These are phyloP conservation scores for Tylopilus sp. DNA, from an alignment of 1,284 basidiomycete species.

Conservation along the genomic window DNA sequence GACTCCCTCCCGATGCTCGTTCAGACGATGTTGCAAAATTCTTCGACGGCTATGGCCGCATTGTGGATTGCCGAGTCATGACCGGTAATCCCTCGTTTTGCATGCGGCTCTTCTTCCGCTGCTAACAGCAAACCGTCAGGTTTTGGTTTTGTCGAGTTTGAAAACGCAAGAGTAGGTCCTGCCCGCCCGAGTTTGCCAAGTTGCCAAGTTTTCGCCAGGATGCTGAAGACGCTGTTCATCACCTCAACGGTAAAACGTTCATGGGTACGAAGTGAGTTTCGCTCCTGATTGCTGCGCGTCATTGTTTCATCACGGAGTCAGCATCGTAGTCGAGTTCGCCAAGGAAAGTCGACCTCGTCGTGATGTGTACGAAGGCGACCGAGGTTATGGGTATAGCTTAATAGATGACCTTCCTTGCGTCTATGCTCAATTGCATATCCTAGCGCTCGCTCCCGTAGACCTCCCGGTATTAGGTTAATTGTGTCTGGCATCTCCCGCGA, in stretches of 20 bases:
- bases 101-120: neutral
- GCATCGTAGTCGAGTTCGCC: slow-evolving; percentile 88
- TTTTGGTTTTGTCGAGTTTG: slow-evolving; percentile 95
- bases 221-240: slow-evolving; percentile 85
- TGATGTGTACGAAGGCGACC: slow-evolving; percentile 61
- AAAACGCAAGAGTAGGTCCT: slow-evolving; percentile 60
- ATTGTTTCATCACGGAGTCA: slow-evolving; percentile 33
- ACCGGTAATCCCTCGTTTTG: slow-evolving; percentile 54
- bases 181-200: neutral
- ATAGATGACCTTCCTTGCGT: neutral
- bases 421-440: slow-evolving; percentile 18
- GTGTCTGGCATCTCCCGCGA: slow-evolving; percentile 86
- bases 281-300: neutral
- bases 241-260: slow-evolving; percentile 84
- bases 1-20: slow-evolving; percentile 74
- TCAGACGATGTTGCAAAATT: slow-evolving; percentile 79
- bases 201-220: slow-evolving; percentile 50
- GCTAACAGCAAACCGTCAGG: slow-evolving; percentile 38
- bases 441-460: slow-evolving; percentile 63
- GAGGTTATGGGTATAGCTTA: slow-evolving; percentile 47
- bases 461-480: slow-evolving; percentile 77
- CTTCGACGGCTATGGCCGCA: slow-evolving; percentile 82
- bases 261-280: slow-evolving; percentile 75
- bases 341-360: slow-evolving; percentile 84
- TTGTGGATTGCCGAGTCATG: slow-evolving; percentile 92